Evolutionary conservation across 371 early-diverging fungal genomes (phyloP).

Genomic region (Parasitella parasitica): DNA sequence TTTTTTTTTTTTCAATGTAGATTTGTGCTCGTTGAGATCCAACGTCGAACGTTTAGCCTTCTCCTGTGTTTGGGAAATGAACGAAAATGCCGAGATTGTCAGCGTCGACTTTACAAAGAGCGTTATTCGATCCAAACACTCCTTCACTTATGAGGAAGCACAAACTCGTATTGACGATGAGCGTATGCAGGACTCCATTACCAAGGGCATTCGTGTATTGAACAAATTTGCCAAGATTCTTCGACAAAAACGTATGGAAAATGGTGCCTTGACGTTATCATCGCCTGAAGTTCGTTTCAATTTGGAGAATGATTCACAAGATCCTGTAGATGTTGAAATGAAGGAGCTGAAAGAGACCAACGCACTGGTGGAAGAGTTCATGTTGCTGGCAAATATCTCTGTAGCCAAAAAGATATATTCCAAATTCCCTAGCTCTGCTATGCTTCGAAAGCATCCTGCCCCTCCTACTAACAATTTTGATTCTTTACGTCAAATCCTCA

Average conservation of each 20-base stretch:
- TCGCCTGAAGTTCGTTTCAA: slow-evolving; percentile 88
- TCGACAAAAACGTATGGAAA: slow-evolving; percentile 69
- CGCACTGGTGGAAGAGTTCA: slow-evolving; percentile 98
- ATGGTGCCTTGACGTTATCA: slow-evolving; percentile 83
- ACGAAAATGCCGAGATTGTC: slow-evolving; percentile 73
- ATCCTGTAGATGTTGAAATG: slow-evolving; percentile 85
- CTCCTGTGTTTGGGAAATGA: slow-evolving; percentile 84
- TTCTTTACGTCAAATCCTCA: slow-evolving; percentile 67
- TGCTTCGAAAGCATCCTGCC: slow-evolving; percentile 86
- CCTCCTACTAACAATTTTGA: slow-evolving; percentile 82
- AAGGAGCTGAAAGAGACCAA: slow-evolving; percentile 95
- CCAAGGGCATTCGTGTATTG: slow-evolving; percentile 78
- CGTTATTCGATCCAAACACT: slow-evolving; percentile 91
- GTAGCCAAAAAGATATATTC: slow-evolving; percentile 93
- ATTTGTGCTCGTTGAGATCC: slow-evolving; percentile 89
- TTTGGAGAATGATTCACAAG: slow-evolving; percentile 85
- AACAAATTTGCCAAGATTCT: slow-evolving; percentile 90
- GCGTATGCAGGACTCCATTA: slow-evolving; percentile 79
- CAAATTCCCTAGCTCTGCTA: slow-evolving; percentile 88
- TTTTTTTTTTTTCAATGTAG: slow-evolving; percentile 15
- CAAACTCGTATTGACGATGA: slow-evolving; percentile 91
- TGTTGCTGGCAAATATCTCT: slow-evolving; percentile 98
- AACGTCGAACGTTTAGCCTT: slow-evolving; percentile 93
- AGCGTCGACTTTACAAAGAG: slow-evolving; percentile 79
- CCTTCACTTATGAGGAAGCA: slow-evolving; percentile 98